Percentiles rank a stretch among this genome's conserved stretches.
Conservation (phyloP, 1,139 yeast species). For the Citeromyces hawaiiensis region DNA sequence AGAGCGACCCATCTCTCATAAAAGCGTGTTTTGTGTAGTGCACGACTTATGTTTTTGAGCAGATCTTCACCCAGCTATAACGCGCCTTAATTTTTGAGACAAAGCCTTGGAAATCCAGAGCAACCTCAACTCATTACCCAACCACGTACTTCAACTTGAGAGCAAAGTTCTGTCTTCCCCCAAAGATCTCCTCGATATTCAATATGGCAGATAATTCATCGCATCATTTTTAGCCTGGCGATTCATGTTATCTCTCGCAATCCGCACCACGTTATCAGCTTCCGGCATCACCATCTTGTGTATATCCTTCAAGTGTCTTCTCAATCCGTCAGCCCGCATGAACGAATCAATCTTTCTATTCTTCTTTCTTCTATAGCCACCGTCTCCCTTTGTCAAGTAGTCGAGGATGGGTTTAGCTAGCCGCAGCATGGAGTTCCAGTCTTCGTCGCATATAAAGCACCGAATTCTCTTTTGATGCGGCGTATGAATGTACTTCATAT, state of each 20-base stretch:
- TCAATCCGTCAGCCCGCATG: background rate
- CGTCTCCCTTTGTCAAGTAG: background rate
- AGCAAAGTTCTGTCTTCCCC: background rate
- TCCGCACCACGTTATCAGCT: background rate
- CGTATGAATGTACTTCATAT: background rate
- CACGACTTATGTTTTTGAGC: too few relatives aligned
- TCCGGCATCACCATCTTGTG: conserved; percentile 1
- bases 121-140: too few relatives aligned
- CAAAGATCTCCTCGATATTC: background rate
- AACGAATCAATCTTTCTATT: background rate
- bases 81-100: too few relatives aligned
- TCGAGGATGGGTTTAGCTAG: background rate
- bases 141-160: too few relatives aligned
- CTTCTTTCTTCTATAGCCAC: background rate
- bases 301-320: background rate
- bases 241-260: background rate
- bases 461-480: background rate
- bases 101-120: too few relatives aligned
- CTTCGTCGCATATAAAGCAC: background rate
- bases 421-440: background rate
- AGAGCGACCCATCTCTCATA: too few relatives aligned
- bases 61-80: too few relatives aligned
- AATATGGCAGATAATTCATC: background rate
- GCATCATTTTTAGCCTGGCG: background rate
- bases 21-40: too few relatives aligned